Evolutionary conservation across 73 alveolate species (phyloP), one percentile per base, ranked within the genome.

Genomic region (Blepharisma japonicum): DNA sequence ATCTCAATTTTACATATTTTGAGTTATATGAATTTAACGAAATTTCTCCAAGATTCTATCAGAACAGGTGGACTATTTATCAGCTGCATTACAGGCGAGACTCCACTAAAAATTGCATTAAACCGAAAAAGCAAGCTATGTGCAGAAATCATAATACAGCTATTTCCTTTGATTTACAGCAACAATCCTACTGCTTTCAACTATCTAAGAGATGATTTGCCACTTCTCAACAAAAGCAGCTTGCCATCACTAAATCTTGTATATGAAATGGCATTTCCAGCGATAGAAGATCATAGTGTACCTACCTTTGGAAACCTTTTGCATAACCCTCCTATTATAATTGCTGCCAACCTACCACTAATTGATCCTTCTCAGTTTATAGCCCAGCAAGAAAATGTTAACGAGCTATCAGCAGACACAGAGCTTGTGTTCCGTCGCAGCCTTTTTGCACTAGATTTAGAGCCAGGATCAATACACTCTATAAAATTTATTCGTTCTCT

Each of bases 261-360:
- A 25, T 61, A 61, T 61, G 74, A 61, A 2, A 39, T 39, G 39
- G 74, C 74, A 14, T 61, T 61, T 61, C 74, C 74, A 14, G 67
- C 23, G 5, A 11, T 25, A 14, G 47, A n/a, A 18, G 49, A 61
- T 5, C 39, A 61, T 8, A 61, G 18, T 25, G n/a, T 61, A 5
- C 74, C 74, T n/a, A 61, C 18, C 14, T 61, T 61, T 61, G 74
- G 74, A 3, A 61, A 61, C n/a, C 47, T 61, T 4, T 61, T 61
- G 5, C 0, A 5, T 14, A 61, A n/a, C 38, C 74, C 74, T 8
- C 74, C 74, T n/a, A 61, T 61, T 5, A 61, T 61, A 2, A 61
- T 61, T 14, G 0, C 23, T 1, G 14, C 74, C 5, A 1, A 61
- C 23, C 2, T 14, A 8, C 46, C 74, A 39, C n/a, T 9, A 14